These are phyloP conservation scores for Aspergillus proliferans DNA, from an alignment of 2,329 filamentous ascomycete genomes.

Conservation along the genomic window DNA sequence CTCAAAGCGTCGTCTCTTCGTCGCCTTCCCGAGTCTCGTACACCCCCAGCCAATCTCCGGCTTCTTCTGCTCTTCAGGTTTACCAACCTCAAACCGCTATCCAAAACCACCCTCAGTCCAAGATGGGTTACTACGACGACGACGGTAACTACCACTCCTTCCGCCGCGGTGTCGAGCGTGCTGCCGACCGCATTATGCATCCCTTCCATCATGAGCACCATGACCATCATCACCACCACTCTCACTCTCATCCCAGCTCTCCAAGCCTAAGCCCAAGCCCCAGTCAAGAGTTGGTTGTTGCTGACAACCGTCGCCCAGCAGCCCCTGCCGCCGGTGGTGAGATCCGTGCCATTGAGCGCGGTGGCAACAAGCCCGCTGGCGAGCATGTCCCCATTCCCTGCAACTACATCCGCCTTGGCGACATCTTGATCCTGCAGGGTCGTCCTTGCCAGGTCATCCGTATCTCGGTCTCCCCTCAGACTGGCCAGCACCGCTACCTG, in stretches of 20 bases:
- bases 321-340: slow-evolving; percentile 41
- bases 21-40: slow-evolving; percentile 3
- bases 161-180: slow-evolving; percentile 63
- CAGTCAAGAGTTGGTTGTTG: slow-evolving; percentile 35
- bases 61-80: slow-evolving; percentile 40
- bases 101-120: slow-evolving; percentile 49
- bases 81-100: slow-evolving; percentile 43
- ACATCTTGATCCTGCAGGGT: slow-evolving; percentile 97
- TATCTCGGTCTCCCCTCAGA: slow-evolving; percentile 96
- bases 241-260: slow-evolving; percentile 24
- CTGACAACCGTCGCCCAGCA: slow-evolving; percentile 40
- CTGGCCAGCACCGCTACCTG: slow-evolving; percentile 98
- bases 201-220: slow-evolving; percentile 47
- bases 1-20: slow-evolving; percentile 35
- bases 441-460: slow-evolving; percentile 99
- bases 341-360: slow-evolving; percentile 46
- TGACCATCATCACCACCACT: slow-evolving; percentile 1
- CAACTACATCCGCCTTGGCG: slow-evolving; percentile 99
- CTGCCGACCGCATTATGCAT: slow-evolving; percentile 60
- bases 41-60: slow-evolving; percentile 12
- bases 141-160: slow-evolving; percentile 70
- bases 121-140: slow-evolving; percentile 77
- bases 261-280: not conserved
- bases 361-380: slow-evolving; percentile 54
- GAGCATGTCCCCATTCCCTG: slow-evolving; percentile 89